A percentile compares a stretch with the other conserved stretches of the same genome.
Conservation (phyloP, 371 early-diverging fungal species). For the Encephalitozoon intestinalis region DNA sequence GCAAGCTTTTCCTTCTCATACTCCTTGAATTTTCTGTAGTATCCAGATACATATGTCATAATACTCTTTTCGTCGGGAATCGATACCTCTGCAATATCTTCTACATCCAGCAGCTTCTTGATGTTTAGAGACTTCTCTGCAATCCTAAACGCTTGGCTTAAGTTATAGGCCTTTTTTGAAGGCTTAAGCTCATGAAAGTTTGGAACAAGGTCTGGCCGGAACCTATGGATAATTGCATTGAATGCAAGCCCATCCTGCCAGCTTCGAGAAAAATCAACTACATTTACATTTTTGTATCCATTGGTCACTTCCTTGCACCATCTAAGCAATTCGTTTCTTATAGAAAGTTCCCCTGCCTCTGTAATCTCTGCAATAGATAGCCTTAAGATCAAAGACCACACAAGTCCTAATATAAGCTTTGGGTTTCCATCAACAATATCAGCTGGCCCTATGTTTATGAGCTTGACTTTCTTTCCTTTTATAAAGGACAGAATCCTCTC, state of each 20-base stretch:
- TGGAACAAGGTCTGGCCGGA: slow-evolving; percentile 79
- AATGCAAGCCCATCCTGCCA: slow-evolving; percentile 90
- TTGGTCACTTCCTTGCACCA: slow-evolving; percentile 90
- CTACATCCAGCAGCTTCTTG: slow-evolving; percentile 76
- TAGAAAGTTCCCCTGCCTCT: slow-evolving; percentile 47
- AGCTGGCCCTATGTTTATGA: slow-evolving; percentile 80
- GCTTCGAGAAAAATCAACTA: slow-evolving; percentile 71
- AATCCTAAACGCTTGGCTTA: slow-evolving; percentile 80
- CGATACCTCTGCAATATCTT: slow-evolving; percentile 78
- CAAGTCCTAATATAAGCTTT: slow-evolving; percentile 85
- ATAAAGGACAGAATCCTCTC: slow-evolving; percentile 82
- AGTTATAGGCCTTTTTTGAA: slow-evolving; percentile 65
- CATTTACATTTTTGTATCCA: slow-evolving; percentile 67
- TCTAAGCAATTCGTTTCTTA: slow-evolving; percentile 71
- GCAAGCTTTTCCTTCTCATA: slow-evolving; percentile 5
- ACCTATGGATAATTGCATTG: slow-evolving; percentile 87
- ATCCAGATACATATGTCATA: slow-evolving; percentile 94
- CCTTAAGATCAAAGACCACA: slow-evolving; percentile 89
- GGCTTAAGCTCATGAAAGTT: slow-evolving; percentile 69
- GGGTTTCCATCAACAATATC: slow-evolving; percentile 86
- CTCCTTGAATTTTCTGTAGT: slow-evolving; percentile 62
- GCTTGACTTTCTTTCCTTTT: slow-evolving; percentile 68
- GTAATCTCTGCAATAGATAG: slow-evolving; percentile 74
- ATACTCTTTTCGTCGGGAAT: slow-evolving; percentile 85
- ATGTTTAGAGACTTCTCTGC: slow-evolving; percentile 78